A percentile compares a stretch with the other conserved stretches of the same genome.
These are phyloP conservation scores for Vicia sativa DNA, from an alignment of 306 rosid species.

Conservation along the genomic window DNA sequence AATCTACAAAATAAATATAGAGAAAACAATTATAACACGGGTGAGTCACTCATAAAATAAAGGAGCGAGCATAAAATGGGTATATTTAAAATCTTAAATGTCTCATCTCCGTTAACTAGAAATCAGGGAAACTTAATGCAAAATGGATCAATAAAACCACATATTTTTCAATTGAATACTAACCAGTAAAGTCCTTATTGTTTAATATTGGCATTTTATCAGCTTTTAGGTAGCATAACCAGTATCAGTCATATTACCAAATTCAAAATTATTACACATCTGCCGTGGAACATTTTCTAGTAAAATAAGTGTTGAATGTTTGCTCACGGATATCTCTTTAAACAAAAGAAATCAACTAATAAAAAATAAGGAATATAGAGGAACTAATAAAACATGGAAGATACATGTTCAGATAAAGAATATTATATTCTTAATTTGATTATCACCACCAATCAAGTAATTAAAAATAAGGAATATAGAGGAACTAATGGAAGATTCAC, in stretches of 20 bases:
- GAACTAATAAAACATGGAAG: slow-evolving; percentile 23
- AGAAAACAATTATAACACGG: slow-evolving; percentile 37
- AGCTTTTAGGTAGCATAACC: slow-evolving; percentile 1
- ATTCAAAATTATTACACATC: slow-evolving; percentile 16
- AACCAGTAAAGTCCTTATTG: neutral
- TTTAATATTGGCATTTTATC: slow-evolving; percentile 11
- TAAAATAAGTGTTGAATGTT: neutral
- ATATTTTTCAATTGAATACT: slow-evolving; percentile 13
- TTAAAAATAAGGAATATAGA: neutral
- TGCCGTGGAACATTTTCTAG: slow-evolving; percentile 14
- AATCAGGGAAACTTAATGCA: slow-evolving; percentile 9
- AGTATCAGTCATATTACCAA: slow-evolving; percentile 17
- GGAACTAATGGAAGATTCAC: slow-evolving; percentile 23
- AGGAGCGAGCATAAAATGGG: slow-evolving; percentile 12
- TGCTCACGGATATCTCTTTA: neutral
- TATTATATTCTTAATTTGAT: slow-evolving; percentile 18
- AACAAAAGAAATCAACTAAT: slow-evolving; percentile 26
- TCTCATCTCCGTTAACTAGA: slow-evolving; percentile 14
- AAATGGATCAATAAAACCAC: neutral
- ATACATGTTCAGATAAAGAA: slow-evolving; percentile 26
- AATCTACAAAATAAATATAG: slow-evolving; percentile 50
- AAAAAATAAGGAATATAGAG: neutral
- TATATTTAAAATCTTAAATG: slow-evolving; percentile 21
- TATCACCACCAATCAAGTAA: neutral
- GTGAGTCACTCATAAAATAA: slow-evolving; percentile 20